These are phyloP conservation scores for Kazachstania psychrophila DNA, from an alignment of 805 yeast genomes.

Conservation along the genomic window DNA sequence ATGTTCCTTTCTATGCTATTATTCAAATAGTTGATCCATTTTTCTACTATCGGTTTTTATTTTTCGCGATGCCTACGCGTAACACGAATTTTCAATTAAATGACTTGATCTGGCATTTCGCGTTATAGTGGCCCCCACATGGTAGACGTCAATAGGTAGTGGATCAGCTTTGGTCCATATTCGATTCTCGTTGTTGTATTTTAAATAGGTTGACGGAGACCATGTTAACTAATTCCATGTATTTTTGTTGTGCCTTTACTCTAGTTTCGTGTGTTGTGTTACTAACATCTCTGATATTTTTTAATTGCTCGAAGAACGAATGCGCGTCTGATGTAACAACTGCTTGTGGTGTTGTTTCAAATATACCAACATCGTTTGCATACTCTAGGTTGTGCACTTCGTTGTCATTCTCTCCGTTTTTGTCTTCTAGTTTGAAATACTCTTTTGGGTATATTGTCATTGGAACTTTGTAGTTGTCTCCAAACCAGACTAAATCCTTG, in stretches of 20 bases:
- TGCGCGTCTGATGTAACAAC: constrained; percentile 5
- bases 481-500: constrained; percentile 22
- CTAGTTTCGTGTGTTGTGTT: neutral
- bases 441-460: constrained; percentile 11
- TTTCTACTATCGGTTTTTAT: no score
- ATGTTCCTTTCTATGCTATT: no score
- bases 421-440: constrained; percentile 1
- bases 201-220: neutral
- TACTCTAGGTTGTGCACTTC: constrained; percentile 13
- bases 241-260: neutral
- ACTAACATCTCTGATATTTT: constrained; percentile 6
- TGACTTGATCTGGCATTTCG: no score
- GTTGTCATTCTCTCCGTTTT: neutral
- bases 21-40: no score
- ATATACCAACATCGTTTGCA: constrained; percentile 19
- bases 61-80: no score
- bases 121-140: no score
- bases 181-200: no score
- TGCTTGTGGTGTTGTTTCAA: constrained; percentile 10
- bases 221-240: neutral
- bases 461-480: constrained; percentile 17
- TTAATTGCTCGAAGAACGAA: constrained; percentile 15
- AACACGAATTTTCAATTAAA: no score
- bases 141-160: no score
- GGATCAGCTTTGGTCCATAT: no score